phyloP scores from a whole-genome alignment of 208 protist genomes.

The Trichomonas tenax region DNA sequence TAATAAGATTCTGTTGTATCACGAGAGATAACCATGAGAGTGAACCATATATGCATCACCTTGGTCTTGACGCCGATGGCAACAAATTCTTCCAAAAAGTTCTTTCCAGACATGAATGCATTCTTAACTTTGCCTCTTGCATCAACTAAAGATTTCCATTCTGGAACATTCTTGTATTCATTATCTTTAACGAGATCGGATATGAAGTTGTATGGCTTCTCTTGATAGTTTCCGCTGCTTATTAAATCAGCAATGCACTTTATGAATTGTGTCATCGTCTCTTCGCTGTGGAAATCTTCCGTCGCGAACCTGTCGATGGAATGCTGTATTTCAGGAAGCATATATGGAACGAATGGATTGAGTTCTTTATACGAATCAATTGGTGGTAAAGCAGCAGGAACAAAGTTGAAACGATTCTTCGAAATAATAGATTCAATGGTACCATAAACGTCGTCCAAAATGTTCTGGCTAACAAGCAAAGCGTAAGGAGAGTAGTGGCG shows the following conservation, averaged over 20 bases:
- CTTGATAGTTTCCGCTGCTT: not conserved
- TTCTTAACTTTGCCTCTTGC: not conserved
- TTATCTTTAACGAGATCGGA: not conserved
- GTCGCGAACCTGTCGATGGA: not conserved
- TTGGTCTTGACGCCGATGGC: not conserved
- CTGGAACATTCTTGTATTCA: not conserved
- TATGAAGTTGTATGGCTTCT: not conserved
- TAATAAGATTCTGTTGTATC: not conserved
- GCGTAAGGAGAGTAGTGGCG: not conserved
- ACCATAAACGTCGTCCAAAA: not conserved
- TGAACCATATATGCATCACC: not conserved
- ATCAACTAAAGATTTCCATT: not conserved
- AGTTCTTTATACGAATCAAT: not conserved
- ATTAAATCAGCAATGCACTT: not conserved
- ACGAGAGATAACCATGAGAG: not conserved
- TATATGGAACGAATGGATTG: not conserved
- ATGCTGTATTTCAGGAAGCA: not conserved
- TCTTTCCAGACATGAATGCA: not conserved
- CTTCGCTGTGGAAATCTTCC: not conserved
- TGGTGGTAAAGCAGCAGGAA: too few relatives aligned
- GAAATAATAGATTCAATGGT: not conserved
- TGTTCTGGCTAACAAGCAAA: not conserved
- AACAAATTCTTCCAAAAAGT: not conserved
- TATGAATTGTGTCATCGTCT: not conserved
- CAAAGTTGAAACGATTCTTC: not conserved